phyloP scores from a whole-genome alignment of 768 basidiomycete species.

The Suillus spraguei region DNA sequence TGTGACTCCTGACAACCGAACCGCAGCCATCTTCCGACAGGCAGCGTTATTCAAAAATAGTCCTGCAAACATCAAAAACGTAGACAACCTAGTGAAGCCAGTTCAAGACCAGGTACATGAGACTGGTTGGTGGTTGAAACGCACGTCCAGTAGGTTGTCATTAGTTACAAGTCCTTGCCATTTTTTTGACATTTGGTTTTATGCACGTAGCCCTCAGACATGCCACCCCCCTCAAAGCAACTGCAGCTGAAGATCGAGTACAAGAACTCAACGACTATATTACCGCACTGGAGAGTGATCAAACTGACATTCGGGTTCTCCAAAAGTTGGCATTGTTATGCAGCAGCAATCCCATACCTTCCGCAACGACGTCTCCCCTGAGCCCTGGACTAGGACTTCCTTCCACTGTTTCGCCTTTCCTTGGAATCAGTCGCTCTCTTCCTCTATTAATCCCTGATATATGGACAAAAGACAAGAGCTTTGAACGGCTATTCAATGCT shows the following conservation, averaged over 20 bases:
- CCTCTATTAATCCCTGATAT: conserved; percentile 55
- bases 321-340: conserved; percentile 70
- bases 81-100: conserved; percentile 68
- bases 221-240: conserved; percentile 45
- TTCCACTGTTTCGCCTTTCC: conserved; percentile 60
- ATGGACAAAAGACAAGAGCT: conserved; percentile 74
- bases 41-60: conserved; percentile 84
- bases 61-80: conserved; percentile 55
- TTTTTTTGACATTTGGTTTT: conserved; percentile 16
- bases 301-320: conserved; percentile 54
- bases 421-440: conserved; percentile 37
- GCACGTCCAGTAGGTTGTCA: conserved; percentile 61
- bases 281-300: conserved; percentile 51
- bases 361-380: conserved; percentile 48
- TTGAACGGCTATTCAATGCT: conserved; percentile 69
- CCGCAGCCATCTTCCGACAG: conserved; percentile 63
- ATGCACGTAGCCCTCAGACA: conserved; percentile 41
- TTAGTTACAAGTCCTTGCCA: conserved; percentile 1
- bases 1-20: conserved; percentile 66
- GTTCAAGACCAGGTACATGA: conserved; percentile 69
- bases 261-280: conserved; percentile 59
- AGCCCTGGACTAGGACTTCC: conserved; percentile 55
- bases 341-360: conserved; percentile 53
- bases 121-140: conserved; percentile 84
- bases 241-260: conserved; percentile 40